Percentiles rank a stretch among this genome's conserved stretches.
phyloP scores from a whole-genome alignment of 164 flowering plant species.

The Protea cynaroides region DNA sequence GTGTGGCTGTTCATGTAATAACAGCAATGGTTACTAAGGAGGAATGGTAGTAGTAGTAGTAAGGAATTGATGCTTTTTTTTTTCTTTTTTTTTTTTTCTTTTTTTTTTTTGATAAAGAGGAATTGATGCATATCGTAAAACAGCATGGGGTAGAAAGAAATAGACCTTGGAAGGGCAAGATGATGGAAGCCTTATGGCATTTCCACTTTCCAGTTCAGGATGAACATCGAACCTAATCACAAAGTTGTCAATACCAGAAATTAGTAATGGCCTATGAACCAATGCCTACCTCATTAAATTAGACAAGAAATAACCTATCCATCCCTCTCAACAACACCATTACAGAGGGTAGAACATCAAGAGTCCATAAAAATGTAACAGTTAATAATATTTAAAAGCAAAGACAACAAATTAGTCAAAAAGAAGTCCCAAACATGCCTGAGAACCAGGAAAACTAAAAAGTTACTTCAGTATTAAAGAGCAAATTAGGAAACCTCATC shows the following conservation, averaged over 20 bases:
- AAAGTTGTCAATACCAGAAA: slow-evolving; percentile 11
- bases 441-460: no score
- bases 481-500: no score
- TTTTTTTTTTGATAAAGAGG: no score
- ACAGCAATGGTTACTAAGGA: no score
- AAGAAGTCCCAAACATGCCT: neutral
- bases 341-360: neutral
- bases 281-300: neutral
- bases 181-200: slow-evolving; percentile 55
- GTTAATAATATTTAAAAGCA: no score
- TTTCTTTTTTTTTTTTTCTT: no score
- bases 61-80: no score
- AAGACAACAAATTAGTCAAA: no score
- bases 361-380: neutral
- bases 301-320: neutral
- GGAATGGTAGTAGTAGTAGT: no score
- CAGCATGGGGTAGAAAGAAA: neutral
- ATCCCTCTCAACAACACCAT: neutral
- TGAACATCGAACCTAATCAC: slow-evolving; percentile 55
- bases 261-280: neutral
- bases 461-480: neutral
- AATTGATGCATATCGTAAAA: no score
- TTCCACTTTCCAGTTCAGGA: slow-evolving; percentile 92
- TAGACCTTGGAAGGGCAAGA: slow-evolving; percentile 67
- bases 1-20: no score